phyloP scores from a whole-genome alignment of 2,329 filamentous ascomycete genomes.

The Pestalotiopsis sp. region DNA sequence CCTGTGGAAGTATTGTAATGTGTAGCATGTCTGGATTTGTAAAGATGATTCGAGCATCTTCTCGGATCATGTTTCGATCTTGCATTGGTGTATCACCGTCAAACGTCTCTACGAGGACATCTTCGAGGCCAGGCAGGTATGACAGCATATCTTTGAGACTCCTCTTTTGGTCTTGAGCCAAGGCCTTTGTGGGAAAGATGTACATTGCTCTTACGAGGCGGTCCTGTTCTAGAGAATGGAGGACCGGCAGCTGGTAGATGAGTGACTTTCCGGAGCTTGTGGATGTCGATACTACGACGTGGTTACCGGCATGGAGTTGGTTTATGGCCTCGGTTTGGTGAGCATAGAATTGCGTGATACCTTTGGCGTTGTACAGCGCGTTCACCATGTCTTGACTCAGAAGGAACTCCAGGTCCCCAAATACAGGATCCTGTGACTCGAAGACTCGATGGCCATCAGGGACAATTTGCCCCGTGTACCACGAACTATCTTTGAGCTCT shows the following conservation, averaged over 20 bases:
- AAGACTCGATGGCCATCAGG: slow-evolving; percentile 91
- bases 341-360: slow-evolving; percentile 83
- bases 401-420: slow-evolving; percentile 81
- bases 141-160: slow-evolving; percentile 83
- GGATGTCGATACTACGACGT: slow-evolving; percentile 92
- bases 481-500: slow-evolving; percentile 79
- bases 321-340: slow-evolving; percentile 97
- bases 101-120: slow-evolving; percentile 85
- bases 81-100: slow-evolving; percentile 91
- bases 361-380: slow-evolving; percentile 87
- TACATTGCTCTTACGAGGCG: slow-evolving; percentile 84
- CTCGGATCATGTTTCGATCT: slow-evolving; percentile 77
- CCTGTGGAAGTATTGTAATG: slow-evolving; percentile 88
- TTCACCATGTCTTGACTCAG: slow-evolving; percentile 94
- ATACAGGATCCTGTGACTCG: slow-evolving; percentile 78
- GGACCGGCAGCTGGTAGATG: slow-evolving; percentile 94
- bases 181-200: slow-evolving; percentile 95
- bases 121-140: slow-evolving; percentile 77
- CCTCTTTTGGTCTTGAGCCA: slow-evolving; percentile 91
- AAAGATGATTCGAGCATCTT: slow-evolving; percentile 90
- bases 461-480: slow-evolving; percentile 93
- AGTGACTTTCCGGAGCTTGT: slow-evolving; percentile 96
- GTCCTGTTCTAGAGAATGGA: slow-evolving; percentile 83
- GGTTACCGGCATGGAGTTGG: slow-evolving; percentile 74
- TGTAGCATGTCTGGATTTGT: slow-evolving; percentile 99